phyloP scores from a whole-genome alignment of 2,329 filamentous ascomycete genomes.

The Pseudogymnoascus sp. region DNA sequence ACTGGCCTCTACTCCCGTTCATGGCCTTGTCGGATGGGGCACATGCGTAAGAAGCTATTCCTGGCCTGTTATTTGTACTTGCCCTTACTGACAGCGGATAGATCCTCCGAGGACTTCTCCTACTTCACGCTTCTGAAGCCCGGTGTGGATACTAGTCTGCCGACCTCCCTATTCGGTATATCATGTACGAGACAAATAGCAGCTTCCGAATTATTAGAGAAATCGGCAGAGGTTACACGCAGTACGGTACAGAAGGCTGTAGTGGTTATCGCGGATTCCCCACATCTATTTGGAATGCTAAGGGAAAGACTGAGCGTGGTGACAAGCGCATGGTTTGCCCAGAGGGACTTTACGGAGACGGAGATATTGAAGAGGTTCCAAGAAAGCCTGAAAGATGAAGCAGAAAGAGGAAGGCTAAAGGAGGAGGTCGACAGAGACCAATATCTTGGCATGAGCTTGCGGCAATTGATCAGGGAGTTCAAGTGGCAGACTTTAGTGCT shows the following conservation, averaged over 20 bases:
- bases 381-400: conserved; percentile 70
- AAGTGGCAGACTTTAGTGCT: conserved; percentile 90
- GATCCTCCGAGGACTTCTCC: conserved; percentile 89
- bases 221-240: conserved; percentile 84
- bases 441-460: conserved; percentile 78
- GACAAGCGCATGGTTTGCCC: conserved; percentile 92
- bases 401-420: conserved; percentile 45
- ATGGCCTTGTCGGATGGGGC: conserved; percentile 96
- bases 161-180: conserved; percentile 88
- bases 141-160: conserved; percentile 43
- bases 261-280: conserved; percentile 86
- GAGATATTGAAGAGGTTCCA: conserved; percentile 89
- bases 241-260: conserved; percentile 98
- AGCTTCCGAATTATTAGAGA: conserved; percentile 64
- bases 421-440: conserved; percentile 72
- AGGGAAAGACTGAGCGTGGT: conserved; percentile 85
- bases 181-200: conserved; percentile 91
- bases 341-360: conserved; percentile 82
- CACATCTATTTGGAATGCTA: conserved; percentile 82
- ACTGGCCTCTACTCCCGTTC: conserved; percentile 88
- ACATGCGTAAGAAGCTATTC: conserved; percentile 72
- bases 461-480: conserved; percentile 90
- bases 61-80: conserved; percentile 19
- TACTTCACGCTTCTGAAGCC: conserved; percentile 86
- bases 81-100: conserved; percentile 30